Percentiles rank a stretch among this genome's conserved stretches.
Conservation (phyloP, 257 asterid species). For the Lithospermum erythrorhizon region DNA sequence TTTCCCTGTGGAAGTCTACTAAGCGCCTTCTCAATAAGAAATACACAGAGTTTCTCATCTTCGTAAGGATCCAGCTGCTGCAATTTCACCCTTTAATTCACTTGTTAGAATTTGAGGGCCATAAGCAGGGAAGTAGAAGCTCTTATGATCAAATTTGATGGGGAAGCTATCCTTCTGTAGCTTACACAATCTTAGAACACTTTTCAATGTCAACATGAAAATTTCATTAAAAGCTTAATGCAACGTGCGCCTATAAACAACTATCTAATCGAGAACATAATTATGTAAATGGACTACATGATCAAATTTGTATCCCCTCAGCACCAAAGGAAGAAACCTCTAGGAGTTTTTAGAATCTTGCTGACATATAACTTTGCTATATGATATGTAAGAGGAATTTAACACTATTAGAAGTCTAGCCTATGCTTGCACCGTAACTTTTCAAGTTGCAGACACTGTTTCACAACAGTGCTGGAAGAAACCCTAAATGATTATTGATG, state of each 20-base stretch:
- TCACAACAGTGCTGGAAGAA: too few relatives aligned
- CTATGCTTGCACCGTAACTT: background rate
- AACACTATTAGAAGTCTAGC: background rate
- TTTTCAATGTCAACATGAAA: background rate
- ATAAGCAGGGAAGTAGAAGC: background rate
- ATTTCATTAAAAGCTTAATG: background rate
- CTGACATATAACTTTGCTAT: background rate
- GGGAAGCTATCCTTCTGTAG: background rate
- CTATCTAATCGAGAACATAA: background rate
- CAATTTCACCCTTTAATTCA: background rate
- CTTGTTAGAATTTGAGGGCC: background rate
- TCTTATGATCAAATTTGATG: background rate
- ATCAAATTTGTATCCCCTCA: too few relatives aligned
- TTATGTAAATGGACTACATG: background rate
- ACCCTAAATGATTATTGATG: background rate
- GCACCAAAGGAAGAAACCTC: too few relatives aligned
- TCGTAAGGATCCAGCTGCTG: constrained; percentile 43
- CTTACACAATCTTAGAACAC: too few relatives aligned
- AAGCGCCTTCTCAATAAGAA: constrained; percentile 76
- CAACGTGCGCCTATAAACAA: background rate
- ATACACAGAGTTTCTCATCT: constrained; percentile 75
- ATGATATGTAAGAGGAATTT: background rate
- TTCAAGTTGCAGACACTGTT: background rate
- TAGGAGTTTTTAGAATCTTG: too few relatives aligned
- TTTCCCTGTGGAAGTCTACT: constrained; percentile 53